phyloP scores from a whole-genome alignment of 306 rosid genomes.

The Cucurbita moschata region DNA sequence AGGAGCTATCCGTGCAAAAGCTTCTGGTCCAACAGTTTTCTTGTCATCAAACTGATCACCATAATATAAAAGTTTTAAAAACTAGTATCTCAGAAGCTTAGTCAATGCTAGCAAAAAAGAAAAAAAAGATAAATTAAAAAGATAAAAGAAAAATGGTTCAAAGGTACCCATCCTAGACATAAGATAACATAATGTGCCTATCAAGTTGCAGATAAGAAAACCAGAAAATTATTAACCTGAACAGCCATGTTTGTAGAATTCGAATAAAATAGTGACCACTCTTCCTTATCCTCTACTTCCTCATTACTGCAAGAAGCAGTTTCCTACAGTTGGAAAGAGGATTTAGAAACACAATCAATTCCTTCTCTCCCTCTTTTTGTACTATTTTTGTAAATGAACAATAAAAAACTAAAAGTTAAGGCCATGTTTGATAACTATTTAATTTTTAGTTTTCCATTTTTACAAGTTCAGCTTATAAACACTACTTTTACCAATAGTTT shows the following conservation, averaged over 20 bases:
- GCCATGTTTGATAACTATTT: background rate
- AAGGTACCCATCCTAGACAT: conserved; percentile 8
- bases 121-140: too few species aligned
- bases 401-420: background rate
- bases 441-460: too few species aligned
- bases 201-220: conserved; percentile 6
- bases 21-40: conserved; percentile 73
- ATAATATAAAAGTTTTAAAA: background rate
- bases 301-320: conserved; percentile 19
- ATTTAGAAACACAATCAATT: conserved; percentile 6
- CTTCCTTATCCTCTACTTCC: conserved; percentile 46
- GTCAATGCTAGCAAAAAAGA: background rate
- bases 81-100: background rate
- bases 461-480: background rate
- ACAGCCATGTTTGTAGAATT: conserved; percentile 72
- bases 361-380: background rate
- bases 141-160: background rate
- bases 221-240: conserved; percentile 37
- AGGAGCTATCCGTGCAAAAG: conserved; percentile 87
- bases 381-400: background rate
- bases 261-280: conserved; percentile 65
- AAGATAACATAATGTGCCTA: background rate
- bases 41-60: conserved; percentile 50
- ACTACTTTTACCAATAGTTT: background rate
- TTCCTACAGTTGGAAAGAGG: conserved; percentile 36